phyloP scores from a whole-genome alignment of 768 basidiomycete species.

The Psilocybe tampanensis region DNA sequence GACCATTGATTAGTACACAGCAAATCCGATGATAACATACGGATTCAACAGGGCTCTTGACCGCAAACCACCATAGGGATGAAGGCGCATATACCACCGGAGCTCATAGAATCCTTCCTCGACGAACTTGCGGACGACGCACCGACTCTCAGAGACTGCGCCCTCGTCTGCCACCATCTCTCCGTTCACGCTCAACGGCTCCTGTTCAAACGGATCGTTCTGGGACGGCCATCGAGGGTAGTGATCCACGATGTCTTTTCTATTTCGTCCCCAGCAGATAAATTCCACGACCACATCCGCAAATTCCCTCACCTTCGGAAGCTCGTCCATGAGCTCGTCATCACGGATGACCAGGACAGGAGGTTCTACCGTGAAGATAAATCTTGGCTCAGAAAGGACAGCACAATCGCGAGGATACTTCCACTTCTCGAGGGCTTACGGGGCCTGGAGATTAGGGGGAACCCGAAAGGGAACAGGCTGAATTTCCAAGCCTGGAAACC shows the following conservation, averaged over 20 bases:
- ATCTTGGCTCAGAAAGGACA: constrained; percentile 14
- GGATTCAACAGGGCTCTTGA: too few relatives aligned
- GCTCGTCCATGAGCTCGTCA: constrained; percentile 13
- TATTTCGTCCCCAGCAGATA: not conserved
- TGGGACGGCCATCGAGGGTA: constrained; percentile 5
- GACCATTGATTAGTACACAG: too few relatives aligned
- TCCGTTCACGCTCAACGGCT: constrained; percentile 6
- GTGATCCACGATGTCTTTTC: not conserved
- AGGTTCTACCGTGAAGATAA: constrained; percentile 12
- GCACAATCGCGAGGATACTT: constrained; percentile 1
- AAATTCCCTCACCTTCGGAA: constrained; percentile 6
- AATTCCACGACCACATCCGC: constrained; percentile 4
- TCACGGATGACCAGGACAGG: constrained; percentile 4
- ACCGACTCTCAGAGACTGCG: constrained; percentile 7
- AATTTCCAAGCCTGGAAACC: constrained; percentile 11
- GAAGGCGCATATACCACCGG: constrained; percentile 9
- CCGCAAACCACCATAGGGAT: not conserved
- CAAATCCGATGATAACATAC: too few relatives aligned
- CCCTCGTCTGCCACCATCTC: constrained; percentile 13
- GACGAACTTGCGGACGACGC: constrained; percentile 5
- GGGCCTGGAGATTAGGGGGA: not conserved
- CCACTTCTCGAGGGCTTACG: constrained; percentile 4
- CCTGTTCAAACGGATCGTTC: constrained; percentile 10
- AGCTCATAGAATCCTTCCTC: constrained; percentile 13
- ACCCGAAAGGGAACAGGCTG: constrained; percentile 3